Conservation (phyloP, 257 asterid genomes). For the Mentha longifolia region DNA sequence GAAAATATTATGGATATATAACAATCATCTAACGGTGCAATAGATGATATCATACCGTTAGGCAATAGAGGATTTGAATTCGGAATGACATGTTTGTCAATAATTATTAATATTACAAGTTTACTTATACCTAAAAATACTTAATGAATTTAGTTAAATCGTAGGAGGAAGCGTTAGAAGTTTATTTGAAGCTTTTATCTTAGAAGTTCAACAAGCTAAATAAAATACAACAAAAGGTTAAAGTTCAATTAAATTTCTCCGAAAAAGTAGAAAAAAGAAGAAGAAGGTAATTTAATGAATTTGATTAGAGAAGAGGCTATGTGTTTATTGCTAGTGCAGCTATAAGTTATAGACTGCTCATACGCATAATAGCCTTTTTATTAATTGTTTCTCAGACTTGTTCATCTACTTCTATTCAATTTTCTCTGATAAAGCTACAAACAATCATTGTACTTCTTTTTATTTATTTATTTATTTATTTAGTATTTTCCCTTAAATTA, state of each 20-base stretch:
- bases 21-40: too few relatives aligned
- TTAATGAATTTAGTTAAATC: too few relatives aligned
- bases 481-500: too few relatives aligned
- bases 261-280: not conserved
- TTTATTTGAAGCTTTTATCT: too few relatives aligned
- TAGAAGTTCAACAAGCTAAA: too few relatives aligned
- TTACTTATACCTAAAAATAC: too few relatives aligned
- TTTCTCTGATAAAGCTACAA: not conserved
- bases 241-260: not conserved
- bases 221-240: not conserved
- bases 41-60: too few relatives aligned
- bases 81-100: too few relatives aligned
- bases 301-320: conserved; percentile 1
- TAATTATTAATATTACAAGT: too few relatives aligned
- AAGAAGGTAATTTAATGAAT: conserved; percentile 5
- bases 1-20: too few relatives aligned
- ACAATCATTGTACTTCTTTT: conserved; percentile 29
- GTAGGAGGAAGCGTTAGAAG: too few relatives aligned
- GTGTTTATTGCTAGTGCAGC: conserved; percentile 28
- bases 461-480: not conserved
- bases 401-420: conserved; percentile 17
- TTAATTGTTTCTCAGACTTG: conserved; percentile 30
- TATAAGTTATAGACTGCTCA: conserved; percentile 22
- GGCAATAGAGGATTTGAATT: too few relatives aligned
- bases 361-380: conserved; percentile 28